Evolutionary conservation across 2,329 filamentous ascomycete species (phyloP).

Genomic region (Sarocladium strictum): DNA sequence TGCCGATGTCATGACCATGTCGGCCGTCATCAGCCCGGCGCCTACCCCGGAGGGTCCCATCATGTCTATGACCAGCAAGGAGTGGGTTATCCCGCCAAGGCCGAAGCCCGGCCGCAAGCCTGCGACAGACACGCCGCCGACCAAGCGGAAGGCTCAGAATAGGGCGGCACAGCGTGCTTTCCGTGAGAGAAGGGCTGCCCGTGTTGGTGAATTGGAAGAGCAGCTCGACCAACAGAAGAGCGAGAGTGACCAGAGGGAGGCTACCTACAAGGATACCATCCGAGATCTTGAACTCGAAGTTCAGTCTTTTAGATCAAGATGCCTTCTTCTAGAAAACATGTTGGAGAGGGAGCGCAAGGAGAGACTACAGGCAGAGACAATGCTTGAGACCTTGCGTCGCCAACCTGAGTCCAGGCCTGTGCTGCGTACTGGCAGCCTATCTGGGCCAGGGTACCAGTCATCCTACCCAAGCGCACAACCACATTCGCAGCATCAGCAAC

Average conservation of each 20-base stretch:
- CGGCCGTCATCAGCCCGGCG: slow-evolving; percentile 40
- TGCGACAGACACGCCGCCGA: slow-evolving; percentile 84
- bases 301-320: slow-evolving; percentile 57
- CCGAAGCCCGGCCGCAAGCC: slow-evolving; percentile 92
- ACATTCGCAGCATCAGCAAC: slow-evolving; percentile 22
- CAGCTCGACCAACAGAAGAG: slow-evolving; percentile 57
- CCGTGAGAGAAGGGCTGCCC: slow-evolving; percentile 77
- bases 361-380: slow-evolving; percentile 36
- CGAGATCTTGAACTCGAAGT: slow-evolving; percentile 58
- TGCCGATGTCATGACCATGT: slow-evolving; percentile 41
- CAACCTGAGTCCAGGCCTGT: slow-evolving; percentile 17
- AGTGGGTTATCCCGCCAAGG: slow-evolving; percentile 80
- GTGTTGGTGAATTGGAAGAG: slow-evolving; percentile 70
- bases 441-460: slow-evolving; percentile 20
- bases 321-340: slow-evolving; percentile 56
- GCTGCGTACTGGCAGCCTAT: slow-evolving; percentile 12
- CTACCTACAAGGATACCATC: slow-evolving; percentile 52
- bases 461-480: slow-evolving; percentile 20
- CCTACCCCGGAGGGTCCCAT: slow-evolving; percentile 22
- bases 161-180: slow-evolving; percentile 87
- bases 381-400: slow-evolving; percentile 31
- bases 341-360: slow-evolving; percentile 52
- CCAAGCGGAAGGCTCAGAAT: slow-evolving; percentile 92
- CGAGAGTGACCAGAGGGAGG: slow-evolving; percentile 49
- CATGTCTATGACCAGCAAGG: slow-evolving; percentile 66